Percentiles rank a stretch among this genome's conserved stretches.
phyloP scores from a whole-genome alignment of 2,329 filamentous ascomycete genomes.

The Phaeosphaeria sp. region DNA sequence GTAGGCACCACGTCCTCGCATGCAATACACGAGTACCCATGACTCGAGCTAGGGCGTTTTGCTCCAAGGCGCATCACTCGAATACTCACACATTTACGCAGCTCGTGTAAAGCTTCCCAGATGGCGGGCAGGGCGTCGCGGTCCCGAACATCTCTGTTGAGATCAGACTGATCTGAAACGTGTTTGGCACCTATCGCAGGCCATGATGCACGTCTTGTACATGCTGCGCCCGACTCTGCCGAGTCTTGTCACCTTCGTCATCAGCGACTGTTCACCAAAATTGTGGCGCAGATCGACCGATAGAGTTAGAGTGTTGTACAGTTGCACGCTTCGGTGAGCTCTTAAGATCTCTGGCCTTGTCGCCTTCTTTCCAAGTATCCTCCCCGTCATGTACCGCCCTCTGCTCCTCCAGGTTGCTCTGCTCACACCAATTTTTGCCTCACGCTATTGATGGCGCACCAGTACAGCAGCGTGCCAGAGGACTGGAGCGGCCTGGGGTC shows the following conservation, averaged over 20 bases:
- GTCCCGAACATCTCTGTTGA: neutral
- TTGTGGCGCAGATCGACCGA: constrained; percentile 6
- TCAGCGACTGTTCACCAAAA: neutral
- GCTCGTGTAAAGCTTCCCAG: neutral
- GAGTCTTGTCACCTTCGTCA: constrained; percentile 2
- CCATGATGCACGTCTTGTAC: neutral
- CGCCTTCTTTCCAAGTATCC: neutral
- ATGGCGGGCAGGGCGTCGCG: neutral
- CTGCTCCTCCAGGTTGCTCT: neutral
- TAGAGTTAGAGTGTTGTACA: constrained; percentile 1
- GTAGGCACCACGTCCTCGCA: neutral
- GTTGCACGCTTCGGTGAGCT: neutral
- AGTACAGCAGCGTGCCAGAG: neutral
- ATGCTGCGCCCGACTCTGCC: neutral
- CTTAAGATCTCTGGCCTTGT: constrained; percentile 6
- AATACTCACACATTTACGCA: constrained; percentile 3
- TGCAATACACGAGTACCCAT: neutral
- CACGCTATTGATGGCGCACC: constrained; percentile 1
- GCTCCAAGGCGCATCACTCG: neutral
- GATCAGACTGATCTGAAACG: neutral
- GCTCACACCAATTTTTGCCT: neutral
- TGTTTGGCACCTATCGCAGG: neutral
- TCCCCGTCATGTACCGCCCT: neutral
- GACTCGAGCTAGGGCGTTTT: neutral
- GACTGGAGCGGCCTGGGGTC: neutral